phyloP scores from a whole-genome alignment of 2,329 filamentous ascomycete genomes.

The Fusarium sp. region DNA sequence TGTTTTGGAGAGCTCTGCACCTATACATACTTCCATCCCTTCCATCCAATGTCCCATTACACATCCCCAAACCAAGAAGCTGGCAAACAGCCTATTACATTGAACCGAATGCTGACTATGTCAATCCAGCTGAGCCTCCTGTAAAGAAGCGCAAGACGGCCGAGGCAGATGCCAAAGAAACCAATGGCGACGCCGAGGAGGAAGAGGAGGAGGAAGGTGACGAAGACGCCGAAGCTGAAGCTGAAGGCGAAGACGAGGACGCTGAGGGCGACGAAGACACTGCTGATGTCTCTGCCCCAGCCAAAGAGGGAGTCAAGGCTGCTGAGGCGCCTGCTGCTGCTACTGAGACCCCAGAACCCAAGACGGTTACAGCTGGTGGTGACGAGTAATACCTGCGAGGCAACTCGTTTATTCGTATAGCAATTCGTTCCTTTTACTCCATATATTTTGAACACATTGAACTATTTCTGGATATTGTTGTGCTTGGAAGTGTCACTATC shows the following conservation, averaged over 20 bases:
- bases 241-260: constrained; percentile 46
- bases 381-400: constrained; percentile 40
- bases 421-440: constrained; percentile 15
- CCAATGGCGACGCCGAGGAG: constrained; percentile 53
- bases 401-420: constrained; percentile 21
- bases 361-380: constrained; percentile 48
- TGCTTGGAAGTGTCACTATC: background rate
- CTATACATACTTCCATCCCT: background rate
- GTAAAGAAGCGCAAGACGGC: constrained; percentile 66
- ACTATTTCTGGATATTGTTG: background rate
- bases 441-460: background rate
- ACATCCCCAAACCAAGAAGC: background rate
- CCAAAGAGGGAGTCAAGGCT: constrained; percentile 41
- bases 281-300: constrained; percentile 36
- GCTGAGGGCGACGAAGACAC: constrained; percentile 47
- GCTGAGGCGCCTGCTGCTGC: constrained; percentile 41
- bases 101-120: constrained; percentile 3
- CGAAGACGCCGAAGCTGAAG: constrained; percentile 47
- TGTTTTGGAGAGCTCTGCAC: constrained; percentile 11
- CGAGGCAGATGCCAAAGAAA: constrained; percentile 48
- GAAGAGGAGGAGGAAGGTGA: constrained; percentile 54
- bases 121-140: constrained; percentile 47
- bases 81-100: background rate
- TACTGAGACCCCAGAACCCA: constrained; percentile 46
- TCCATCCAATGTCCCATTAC: background rate